These are phyloP conservation scores for Trametes cinnabarina DNA, from an alignment of 768 basidiomycete species.

Conservation along the genomic window DNA sequence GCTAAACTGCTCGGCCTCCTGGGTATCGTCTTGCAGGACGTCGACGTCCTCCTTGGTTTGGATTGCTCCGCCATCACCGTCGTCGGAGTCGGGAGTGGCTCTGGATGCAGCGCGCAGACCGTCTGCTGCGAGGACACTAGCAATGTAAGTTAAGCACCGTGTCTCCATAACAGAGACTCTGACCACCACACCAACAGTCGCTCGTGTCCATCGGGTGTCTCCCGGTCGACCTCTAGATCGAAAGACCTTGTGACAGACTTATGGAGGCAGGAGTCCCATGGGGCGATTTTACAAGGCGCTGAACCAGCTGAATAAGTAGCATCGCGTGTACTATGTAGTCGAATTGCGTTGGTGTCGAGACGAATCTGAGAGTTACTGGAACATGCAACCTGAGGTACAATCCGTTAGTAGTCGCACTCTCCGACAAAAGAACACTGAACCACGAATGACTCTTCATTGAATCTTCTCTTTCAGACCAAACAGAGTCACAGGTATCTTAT, in stretches of 20 bases:
- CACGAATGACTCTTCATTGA: no score
- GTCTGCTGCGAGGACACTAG: constrained; percentile 14
- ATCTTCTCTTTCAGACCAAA: no score
- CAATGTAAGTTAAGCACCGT: neutral
- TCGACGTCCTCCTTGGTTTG: constrained; percentile 18
- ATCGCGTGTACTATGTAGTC: no score
- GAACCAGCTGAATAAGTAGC: no score
- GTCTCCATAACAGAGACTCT: no score
- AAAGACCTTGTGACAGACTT: neutral
- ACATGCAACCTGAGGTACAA: no score
- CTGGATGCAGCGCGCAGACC: neutral
- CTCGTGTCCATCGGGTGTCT: constrained; percentile 6
- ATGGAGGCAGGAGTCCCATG: neutral
- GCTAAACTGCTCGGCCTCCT: constrained; percentile 8
- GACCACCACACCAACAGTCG: no score
- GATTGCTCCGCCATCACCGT: constrained; percentile 21
- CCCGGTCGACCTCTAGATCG: constrained; percentile 2
- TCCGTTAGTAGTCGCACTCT: no score
- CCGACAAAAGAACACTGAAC: no score
- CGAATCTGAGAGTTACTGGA: no score
- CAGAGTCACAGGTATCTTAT: no score
- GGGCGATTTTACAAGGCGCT: neutral
- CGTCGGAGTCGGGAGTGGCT: constrained; percentile 11
- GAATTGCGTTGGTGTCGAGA: no score
- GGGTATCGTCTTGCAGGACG: constrained; percentile 20